Conservation (phyloP, 208 protist species). For the Sergeia podlipaevii region DNA sequence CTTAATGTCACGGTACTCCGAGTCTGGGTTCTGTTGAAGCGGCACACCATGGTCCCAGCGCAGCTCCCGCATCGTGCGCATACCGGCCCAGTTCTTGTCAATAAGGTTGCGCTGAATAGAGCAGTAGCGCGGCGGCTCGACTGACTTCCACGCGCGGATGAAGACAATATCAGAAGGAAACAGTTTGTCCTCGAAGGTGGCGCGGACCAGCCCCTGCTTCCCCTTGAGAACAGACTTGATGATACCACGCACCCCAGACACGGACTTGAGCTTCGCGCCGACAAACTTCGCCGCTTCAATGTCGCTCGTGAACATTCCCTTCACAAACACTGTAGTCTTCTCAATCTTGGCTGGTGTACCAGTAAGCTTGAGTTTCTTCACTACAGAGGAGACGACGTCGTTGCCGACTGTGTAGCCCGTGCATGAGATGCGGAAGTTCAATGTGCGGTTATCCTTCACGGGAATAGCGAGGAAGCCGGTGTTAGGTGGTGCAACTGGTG, state of each 20-base stretch:
- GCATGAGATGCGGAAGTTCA: conserved; percentile 93
- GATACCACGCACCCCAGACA: conserved; percentile 98
- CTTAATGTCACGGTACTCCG: conserved; percentile 85
- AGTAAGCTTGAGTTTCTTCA: conserved; percentile 99
- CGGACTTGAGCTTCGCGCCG: conserved; percentile 97
- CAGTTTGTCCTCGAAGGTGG: conserved; percentile 99
- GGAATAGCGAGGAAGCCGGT: conserved; percentile 96
- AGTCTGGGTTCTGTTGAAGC: conserved; percentile 47
- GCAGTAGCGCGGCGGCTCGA: conserved; percentile 95
- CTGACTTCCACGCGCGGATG: conserved; percentile 97
- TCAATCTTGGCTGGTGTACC: conserved; percentile 96
- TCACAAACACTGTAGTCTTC: conserved; percentile 99
- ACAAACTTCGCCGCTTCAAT: conserved; percentile 98
- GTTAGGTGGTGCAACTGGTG: conserved; percentile 94
- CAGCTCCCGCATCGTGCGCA: conserved; percentile 87
- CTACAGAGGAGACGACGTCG: conserved; percentile 90
- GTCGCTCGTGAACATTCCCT: conserved; percentile 94
- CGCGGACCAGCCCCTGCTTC: conserved; percentile 93
- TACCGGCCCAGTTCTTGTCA: conserved; percentile 80
- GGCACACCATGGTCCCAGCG: conserved; percentile 65
- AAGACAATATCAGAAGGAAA: conserved; percentile 98
- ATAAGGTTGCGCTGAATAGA: conserved; percentile 93
- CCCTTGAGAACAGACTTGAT: conserved; percentile 97
- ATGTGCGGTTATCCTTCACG: conserved; percentile 37
- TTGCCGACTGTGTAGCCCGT: conserved; percentile 98